Evolutionary conservation across 2,329 filamentous ascomycete genomes (phyloP), one percentile per base, ranked within the genome.

Genomic region (Colletotrichum tofieldiae): DNA sequence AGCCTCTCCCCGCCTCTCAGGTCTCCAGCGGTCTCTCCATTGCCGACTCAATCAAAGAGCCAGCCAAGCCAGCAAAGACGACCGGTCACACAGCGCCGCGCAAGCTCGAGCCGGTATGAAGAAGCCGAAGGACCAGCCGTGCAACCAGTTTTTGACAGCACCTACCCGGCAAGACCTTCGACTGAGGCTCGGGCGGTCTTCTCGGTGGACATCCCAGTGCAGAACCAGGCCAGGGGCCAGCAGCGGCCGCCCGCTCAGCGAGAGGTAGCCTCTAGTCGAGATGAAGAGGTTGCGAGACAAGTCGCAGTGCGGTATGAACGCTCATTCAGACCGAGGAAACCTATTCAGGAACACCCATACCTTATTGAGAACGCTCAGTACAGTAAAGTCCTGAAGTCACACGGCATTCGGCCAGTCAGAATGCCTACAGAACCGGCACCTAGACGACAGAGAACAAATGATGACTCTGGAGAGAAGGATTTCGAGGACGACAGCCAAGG

Each of bases 301-400:
- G 59, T 79, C 7, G 76, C 78, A 18, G 71, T 82, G 37, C 81
- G 80, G 16, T 79, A 83, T 56, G 83, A 85, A 72, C 84, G 88
- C 43, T 89, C 86, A 5, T 80, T 91, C n/a, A 84, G 89, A 8
- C 88, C 88, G 1, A 85, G 89, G 26, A 91, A 90, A 72, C 88
- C 88, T 1, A 91, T 91, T 8, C 89, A 91, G 76, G 83, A 90
- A 75, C 88, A 90, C 55, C 89, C 89, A 4, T 91, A 91, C 73
- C 79, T 87, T 7, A 80, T 90, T 5, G 89, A 91, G 73, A 87
- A 85, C 76, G 88, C 84, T 0, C 84, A 86, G 37, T 90, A 90
- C 77, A 86, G 85, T 66, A 87, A 80, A 3, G 79, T 84, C 26
- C 85, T 90, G 75, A 88, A 86, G 75, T 84, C 85, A 4, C 88